These are phyloP conservation scores for Fusarium sacchari DNA, from an alignment of 2,329 filamentous ascomycete genomes.

Conservation along the genomic window DNA sequence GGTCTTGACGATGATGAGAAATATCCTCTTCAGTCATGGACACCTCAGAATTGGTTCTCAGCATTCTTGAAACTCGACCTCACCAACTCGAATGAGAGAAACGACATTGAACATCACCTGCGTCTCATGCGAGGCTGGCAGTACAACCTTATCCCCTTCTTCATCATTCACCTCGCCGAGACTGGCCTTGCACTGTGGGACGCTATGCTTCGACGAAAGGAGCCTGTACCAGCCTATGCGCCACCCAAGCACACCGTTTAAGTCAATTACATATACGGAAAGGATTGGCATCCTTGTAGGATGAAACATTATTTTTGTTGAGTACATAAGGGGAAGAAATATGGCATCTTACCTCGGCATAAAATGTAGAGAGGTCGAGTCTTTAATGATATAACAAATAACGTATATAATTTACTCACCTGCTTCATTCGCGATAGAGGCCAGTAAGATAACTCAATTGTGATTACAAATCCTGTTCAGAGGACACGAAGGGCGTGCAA, in stretches of 20 bases:
- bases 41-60: constrained; percentile 44
- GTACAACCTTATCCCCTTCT: constrained; percentile 45
- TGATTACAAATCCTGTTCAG: constrained; percentile 14
- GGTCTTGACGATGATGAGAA: constrained; percentile 19
- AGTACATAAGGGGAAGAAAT: neutral
- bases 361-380: neutral
- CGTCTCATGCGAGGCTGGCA: constrained; percentile 44
- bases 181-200: constrained; percentile 41
- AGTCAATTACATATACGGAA: neutral
- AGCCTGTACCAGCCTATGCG: neutral
- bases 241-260: constrained; percentile 10
- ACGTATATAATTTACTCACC: neutral
- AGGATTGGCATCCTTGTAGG: neutral
- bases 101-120: constrained; percentile 37
- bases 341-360: neutral
- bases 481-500: constrained; percentile 6
- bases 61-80: constrained; percentile 41
- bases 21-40: constrained; percentile 40
- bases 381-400: neutral
- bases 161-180: constrained; percentile 41
- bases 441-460: neutral
- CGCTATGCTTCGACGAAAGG: constrained; percentile 20
- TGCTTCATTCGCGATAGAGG: neutral
- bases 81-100: constrained; percentile 11
- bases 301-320: neutral